These are phyloP conservation scores for Sphaerobolus stellatus DNA, from an alignment of 1,284 basidiomycete genomes.

Conservation along the genomic window DNA sequence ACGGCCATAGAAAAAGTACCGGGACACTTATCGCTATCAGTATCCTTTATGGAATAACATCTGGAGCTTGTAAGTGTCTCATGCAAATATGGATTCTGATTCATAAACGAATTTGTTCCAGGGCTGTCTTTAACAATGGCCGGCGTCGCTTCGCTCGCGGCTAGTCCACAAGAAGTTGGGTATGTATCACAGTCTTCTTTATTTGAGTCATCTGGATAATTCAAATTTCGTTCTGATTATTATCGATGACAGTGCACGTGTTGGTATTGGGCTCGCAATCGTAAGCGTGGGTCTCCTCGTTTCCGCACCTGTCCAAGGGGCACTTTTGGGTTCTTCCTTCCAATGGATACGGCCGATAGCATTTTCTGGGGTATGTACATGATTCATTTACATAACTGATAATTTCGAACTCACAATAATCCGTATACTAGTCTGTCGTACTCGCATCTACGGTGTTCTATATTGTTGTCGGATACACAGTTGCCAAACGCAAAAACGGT, in stretches of 20 bases:
- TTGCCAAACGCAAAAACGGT: neutral
- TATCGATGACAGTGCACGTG: neutral
- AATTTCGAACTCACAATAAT: neutral
- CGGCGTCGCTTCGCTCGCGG: neutral
- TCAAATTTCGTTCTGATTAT: neutral
- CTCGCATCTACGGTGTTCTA: neutral
- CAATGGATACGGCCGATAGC: slow-evolving; percentile 1
- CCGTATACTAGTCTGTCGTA: neutral
- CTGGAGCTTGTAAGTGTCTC: neutral
- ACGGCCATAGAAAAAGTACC: neutral
- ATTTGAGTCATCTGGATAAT: neutral
- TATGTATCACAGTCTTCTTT: neutral
- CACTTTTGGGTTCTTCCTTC: neutral
- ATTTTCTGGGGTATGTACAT: neutral
- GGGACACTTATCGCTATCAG: neutral
- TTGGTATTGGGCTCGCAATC: neutral
- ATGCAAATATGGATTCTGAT: neutral
- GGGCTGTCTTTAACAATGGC: slow-evolving; percentile 1
- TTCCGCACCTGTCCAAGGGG: neutral
- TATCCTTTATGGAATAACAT: neutral
- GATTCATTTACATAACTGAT: neutral
- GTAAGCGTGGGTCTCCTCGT: neutral
- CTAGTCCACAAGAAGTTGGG: neutral
- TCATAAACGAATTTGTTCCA: neutral
- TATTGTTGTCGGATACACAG: neutral